Conservation (phyloP, 768 basidiomycete species). For the Phylloporus rhodoxanthus region DNA sequence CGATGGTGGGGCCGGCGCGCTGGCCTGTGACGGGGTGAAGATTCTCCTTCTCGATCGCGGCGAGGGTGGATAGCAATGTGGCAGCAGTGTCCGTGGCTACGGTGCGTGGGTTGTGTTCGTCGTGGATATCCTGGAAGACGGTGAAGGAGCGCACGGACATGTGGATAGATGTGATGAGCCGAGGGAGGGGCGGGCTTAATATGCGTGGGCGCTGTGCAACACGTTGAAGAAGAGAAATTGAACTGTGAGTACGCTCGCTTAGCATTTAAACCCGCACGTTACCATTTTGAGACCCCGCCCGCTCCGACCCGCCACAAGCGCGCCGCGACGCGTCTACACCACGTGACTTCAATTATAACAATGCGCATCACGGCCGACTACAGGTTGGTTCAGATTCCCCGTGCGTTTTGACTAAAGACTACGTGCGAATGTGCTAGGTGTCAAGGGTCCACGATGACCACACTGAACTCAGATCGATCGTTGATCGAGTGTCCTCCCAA, state of each 20-base stretch:
- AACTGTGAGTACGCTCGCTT: slow-evolving; percentile 23
- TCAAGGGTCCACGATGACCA: slow-evolving; percentile 4
- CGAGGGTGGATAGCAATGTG: slow-evolving; percentile 33
- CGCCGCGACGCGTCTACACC: slow-evolving; percentile 24
- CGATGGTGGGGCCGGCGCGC: slow-evolving; percentile 39
- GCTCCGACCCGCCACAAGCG: slow-evolving; percentile 26
- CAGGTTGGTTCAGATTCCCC: background rate
- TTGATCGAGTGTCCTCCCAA: slow-evolving; percentile 17
- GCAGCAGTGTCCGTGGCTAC: slow-evolving; percentile 22
- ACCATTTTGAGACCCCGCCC: slow-evolving; percentile 29
- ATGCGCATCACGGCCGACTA: background rate
- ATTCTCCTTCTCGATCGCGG: slow-evolving; percentile 69
- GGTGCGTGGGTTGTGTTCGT: slow-evolving; percentile 18
- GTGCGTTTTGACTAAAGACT: background rate
- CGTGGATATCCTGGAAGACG: slow-evolving; percentile 52
- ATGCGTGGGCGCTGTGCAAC: slow-evolving; percentile 28
- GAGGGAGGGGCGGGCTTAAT: background rate
- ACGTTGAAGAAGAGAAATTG: slow-evolving; percentile 26
- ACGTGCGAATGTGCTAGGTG: slow-evolving; percentile 6
- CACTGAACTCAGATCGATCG: slow-evolving; percentile 7
- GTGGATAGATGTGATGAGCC: slow-evolving; percentile 7
- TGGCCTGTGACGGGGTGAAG: slow-evolving; percentile 69
- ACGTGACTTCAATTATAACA: slow-evolving; percentile 19
- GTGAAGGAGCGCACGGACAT: slow-evolving; percentile 60
- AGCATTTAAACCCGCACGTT: slow-evolving; percentile 26